Evolutionary conservation across 495 filamentous ascomycete genomes (phyloP).

Genomic region (Xylaria curta): DNA sequence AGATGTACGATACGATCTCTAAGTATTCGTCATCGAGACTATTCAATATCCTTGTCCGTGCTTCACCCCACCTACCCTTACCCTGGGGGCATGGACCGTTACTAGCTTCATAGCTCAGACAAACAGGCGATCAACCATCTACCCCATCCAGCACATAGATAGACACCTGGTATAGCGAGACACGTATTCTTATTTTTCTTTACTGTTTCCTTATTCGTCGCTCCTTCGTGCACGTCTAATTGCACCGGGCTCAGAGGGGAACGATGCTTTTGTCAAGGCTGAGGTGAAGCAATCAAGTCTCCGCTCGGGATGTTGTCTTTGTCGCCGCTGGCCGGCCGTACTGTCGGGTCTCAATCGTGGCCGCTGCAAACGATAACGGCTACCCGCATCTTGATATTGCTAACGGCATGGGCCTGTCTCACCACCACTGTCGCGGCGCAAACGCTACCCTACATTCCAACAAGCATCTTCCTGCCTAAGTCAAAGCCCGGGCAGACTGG

Average conservation of each 20-base stretch:
- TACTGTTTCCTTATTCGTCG: slow-evolving; percentile 3
- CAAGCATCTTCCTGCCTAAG: slow-evolving; percentile 64
- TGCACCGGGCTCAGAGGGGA: slow-evolving; percentile 1
- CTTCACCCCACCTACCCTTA: slow-evolving; percentile 18
- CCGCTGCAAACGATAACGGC: slow-evolving; percentile 33
- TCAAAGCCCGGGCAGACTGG: slow-evolving; percentile 50
- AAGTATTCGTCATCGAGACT: background rate
- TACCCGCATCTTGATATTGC: slow-evolving; percentile 32
- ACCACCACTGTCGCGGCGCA: slow-evolving; percentile 35
- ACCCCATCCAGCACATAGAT: slow-evolving; percentile 12
- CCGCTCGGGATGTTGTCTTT: slow-evolving; percentile 34
- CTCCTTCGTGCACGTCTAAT: background rate
- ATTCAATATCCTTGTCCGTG: background rate
- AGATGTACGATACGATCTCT: background rate
- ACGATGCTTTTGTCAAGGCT: slow-evolving; percentile 37
- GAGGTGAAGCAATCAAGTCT: slow-evolving; percentile 38
- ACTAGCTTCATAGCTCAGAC: slow-evolving; percentile 4
- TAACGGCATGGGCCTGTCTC: slow-evolving; percentile 31
- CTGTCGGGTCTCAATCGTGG: background rate
- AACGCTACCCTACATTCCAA: slow-evolving; percentile 76
- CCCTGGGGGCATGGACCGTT: background rate
- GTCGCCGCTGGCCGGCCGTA: slow-evolving; percentile 31
- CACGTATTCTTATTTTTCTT: slow-evolving; percentile 6
- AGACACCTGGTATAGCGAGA: background rate
- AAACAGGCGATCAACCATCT: background rate